Base-by-base conservation (phyloP, 2,329 filamentous ascomycete genomes). In the Malbranchea cinnamomea region DNA sequence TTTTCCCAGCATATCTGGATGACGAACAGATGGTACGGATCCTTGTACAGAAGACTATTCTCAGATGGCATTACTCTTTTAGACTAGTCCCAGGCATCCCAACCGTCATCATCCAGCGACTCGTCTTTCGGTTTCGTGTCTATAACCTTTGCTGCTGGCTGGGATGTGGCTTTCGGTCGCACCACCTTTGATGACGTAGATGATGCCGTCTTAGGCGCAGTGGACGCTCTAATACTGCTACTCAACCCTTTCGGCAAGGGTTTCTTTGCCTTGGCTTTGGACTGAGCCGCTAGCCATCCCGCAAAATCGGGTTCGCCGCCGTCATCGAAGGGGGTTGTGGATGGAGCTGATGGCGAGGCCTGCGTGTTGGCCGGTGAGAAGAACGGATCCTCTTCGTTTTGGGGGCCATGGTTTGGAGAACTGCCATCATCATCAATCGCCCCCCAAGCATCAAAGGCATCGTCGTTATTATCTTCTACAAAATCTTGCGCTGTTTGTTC, bases 301-400 rank as follows among this genome's bases (percentile, higher is more conserved):
- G 84, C 87, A 54, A 98, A 95, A 52, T 95, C 89, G 0, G 87
- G 87, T 52, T 98, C 87, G 2, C 77, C 75, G 15, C 79, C 74
- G 42, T 93, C 84, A 35, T 87, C 81, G 40, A 78, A 87, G 0
- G 76, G 66, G 17, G 48, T 32, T 23, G 48, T 41, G 11, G 51
- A 44, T 10, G 57, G 42, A 17, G 61, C 45, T 5, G 50, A 30
- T 28, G 49, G 45, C 7, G 45, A 37, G 6, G 43, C 36, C 18
- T 50, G 43, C 6, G 47, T 36, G 1, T 50, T 40, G 17, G 39
- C 44, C 10, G 48, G 47, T 4, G 49, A 37, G 38, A 53, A 55
- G 50, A 63, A 66, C 19, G 56, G 49, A 13, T 63, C 62, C 44
- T 61, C 61, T 22, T 57, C 55, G 32, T 58, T 49, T 8, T 56